Evolutionary conservation across 2,329 filamentous ascomycete species (phyloP).

Genomic region (Aureobasidium leucospermi): DNA sequence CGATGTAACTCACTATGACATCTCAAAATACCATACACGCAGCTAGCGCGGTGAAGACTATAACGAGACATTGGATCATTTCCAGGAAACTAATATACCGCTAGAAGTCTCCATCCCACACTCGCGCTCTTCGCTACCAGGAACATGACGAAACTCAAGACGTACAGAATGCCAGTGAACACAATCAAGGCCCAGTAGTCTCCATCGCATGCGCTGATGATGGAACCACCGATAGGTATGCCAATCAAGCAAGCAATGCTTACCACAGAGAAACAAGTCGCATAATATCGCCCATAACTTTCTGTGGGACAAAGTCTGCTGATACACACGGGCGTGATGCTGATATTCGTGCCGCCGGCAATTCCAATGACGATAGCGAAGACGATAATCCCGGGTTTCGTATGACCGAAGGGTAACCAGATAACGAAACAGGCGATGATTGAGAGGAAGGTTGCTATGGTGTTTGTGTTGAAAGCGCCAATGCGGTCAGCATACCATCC

Average conservation of each 20-base stretch:
- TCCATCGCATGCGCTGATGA: constrained; percentile 22
- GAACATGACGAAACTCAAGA: constrained; percentile 13
- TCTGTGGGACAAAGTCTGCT: constrained; percentile 39
- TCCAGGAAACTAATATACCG: no score
- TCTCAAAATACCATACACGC: no score
- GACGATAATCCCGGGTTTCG: constrained; percentile 20
- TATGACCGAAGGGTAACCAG: constrained; percentile 54
- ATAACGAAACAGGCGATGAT: constrained; percentile 60
- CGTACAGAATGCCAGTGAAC: constrained; percentile 22
- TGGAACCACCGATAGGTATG: constrained; percentile 26
- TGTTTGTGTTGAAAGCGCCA: constrained; percentile 75
- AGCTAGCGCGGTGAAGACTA: no score
- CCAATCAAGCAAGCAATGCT: constrained; percentile 23
- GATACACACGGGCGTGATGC: constrained; percentile 36
- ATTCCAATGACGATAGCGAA: constrained; percentile 30
- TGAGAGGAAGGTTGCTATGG: constrained; percentile 55
- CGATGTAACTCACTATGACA: no score
- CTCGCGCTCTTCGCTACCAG: background rate
- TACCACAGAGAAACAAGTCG: constrained; percentile 27
- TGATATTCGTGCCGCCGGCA: constrained; percentile 31
- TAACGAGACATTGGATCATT: no score
- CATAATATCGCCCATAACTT: constrained; percentile 35
- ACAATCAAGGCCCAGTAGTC: constrained; percentile 25
- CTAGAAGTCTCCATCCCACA: background rate
- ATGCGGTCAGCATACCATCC: constrained; percentile 68